phyloP scores from a whole-genome alignment of 1,284 basidiomycete genomes.

The Trichosporon sp. region DNA sequence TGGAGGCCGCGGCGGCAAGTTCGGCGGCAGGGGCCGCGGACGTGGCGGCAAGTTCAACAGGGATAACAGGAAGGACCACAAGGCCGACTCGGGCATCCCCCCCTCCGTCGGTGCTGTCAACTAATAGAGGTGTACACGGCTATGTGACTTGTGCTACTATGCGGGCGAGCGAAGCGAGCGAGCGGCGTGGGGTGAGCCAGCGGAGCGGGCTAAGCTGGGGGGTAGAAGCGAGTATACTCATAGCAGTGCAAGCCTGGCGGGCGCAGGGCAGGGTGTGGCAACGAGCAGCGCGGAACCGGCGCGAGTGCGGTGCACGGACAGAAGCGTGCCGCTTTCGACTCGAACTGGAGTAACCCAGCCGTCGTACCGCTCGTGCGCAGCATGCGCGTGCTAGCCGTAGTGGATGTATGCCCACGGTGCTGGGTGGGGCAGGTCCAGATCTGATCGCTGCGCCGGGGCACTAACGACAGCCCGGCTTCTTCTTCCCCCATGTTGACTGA shows the following conservation, averaged over 20 bases:
- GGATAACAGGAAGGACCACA: conserved; percentile 12
- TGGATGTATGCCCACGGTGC: not conserved
- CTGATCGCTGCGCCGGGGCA: not conserved
- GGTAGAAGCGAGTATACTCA: no score
- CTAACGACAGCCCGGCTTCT: not conserved
- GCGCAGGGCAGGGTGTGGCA: no score
- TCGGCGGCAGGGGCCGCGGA: conserved; percentile 3
- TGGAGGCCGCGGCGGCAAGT: conserved; percentile 15
- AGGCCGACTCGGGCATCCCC: conserved; percentile 23
- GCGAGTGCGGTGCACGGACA: no score
- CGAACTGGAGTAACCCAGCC: no score
- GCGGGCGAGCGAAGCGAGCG: not conserved
- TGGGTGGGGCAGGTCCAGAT: no score
- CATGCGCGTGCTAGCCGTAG: not conserved
- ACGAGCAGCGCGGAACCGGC: no score
- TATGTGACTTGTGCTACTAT: conserved; percentile 5
- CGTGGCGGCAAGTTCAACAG: conserved; percentile 17
- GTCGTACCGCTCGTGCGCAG: not conserved
- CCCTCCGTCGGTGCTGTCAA: conserved; percentile 28
- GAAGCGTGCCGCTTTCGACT: no score
- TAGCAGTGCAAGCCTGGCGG: no score
- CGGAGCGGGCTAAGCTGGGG: no score
- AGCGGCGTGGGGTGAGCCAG: not conserved
- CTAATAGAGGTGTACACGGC: not conserved
- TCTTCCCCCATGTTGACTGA: not conserved